These are phyloP conservation scores for Cardamine resedifolia DNA, from an alignment of 345 rosid species.

Conservation along the genomic window DNA sequence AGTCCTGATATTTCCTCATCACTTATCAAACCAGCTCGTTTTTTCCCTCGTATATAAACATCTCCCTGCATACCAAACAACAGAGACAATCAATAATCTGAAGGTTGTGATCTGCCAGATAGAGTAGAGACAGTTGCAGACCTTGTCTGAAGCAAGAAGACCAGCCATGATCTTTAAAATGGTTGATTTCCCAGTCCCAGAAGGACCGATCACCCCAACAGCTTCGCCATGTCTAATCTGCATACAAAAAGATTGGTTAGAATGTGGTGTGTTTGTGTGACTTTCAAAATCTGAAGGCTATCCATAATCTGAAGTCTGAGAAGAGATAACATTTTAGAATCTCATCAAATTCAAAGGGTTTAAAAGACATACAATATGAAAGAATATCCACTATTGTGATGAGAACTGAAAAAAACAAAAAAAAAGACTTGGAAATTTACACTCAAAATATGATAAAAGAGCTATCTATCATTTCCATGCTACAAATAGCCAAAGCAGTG, in stretches of 20 bases:
- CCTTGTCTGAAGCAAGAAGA: constrained; percentile 98
- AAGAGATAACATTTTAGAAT: neutral
- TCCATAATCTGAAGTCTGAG: neutral
- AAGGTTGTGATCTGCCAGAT: neutral
- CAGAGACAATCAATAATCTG: neutral
- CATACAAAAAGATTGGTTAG: neutral
- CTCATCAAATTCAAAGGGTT: neutral
- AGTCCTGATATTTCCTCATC: constrained; percentile 84
- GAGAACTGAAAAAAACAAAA: too few relatives aligned
- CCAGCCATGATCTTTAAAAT: constrained; percentile 92
- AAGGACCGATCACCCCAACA: constrained; percentile 97
- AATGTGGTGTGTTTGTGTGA: neutral
- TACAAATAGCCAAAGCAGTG: neutral
- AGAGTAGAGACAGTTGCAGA: constrained; percentile 18
- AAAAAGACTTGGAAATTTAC: too few relatives aligned
- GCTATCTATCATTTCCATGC: neutral
- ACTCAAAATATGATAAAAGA: neutral
- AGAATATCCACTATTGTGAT: too few relatives aligned
- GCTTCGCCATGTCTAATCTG: constrained; percentile 98
- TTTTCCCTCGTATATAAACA: constrained; percentile 79
- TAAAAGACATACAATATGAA: neutral
- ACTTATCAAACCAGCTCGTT: constrained; percentile 75
- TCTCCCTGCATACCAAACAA: constrained; percentile 62
- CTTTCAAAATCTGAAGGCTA: neutral
- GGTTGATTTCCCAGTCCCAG: constrained; percentile 97